phyloP scores from a whole-genome alignment of 1,284 basidiomycete genomes.

The Ustilago sp. region DNA sequence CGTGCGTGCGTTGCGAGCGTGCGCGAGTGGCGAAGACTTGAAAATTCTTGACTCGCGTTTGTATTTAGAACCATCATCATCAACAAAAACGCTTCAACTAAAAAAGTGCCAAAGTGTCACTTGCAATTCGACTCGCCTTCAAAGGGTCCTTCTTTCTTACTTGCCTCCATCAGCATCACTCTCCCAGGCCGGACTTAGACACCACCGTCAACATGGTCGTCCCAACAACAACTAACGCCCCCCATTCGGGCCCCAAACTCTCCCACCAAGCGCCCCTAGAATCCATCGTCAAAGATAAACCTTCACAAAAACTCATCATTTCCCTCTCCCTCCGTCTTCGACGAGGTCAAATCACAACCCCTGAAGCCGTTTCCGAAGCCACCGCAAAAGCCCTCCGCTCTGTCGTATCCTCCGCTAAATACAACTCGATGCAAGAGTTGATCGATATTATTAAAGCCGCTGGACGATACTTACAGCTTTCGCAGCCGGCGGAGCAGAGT shows the following conservation, averaged over 20 bases:
- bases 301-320: constrained; percentile 51
- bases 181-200: background rate
- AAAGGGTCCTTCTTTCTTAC: constrained; percentile 2
- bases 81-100: too few species aligned
- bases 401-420: constrained; percentile 86
- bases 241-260: constrained; percentile 12
- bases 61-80: too few species aligned
- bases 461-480: constrained; percentile 83
- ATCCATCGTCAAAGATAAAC: constrained; percentile 48
- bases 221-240: background rate
- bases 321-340: constrained; percentile 53
- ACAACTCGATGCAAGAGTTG: constrained; percentile 87
- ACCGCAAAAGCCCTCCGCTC: constrained; percentile 87
- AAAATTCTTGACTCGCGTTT: too few species aligned
- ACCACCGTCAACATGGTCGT: constrained; percentile 3
- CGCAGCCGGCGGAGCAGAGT: constrained; percentile 90
- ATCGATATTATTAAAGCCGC: constrained; percentile 83
- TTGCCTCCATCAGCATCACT: constrained; percentile 2
- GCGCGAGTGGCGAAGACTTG: too few species aligned
- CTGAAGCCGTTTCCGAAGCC: constrained; percentile 79
- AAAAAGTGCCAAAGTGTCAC: constrained; percentile 16
- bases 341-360: constrained; percentile 49
- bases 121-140: background rate
- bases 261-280: constrained; percentile 41
- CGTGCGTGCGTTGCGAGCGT: too few species aligned